Conservation (phyloP, 352 stramenopile species). For the Phytopythium aichiense region DNA sequence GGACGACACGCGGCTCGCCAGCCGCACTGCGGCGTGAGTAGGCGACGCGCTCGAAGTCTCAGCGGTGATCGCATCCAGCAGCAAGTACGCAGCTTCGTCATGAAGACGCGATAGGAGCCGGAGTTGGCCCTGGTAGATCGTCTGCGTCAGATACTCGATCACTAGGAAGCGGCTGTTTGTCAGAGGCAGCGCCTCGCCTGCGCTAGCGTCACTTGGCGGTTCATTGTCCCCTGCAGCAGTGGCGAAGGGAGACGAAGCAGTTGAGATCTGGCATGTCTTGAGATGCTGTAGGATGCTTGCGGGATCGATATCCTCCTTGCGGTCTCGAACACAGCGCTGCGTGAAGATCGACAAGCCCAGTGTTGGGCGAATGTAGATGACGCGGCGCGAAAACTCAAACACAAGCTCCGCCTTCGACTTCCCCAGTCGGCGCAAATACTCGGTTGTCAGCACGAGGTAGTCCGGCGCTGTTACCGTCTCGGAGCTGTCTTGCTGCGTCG, state of each 20-base stretch:
- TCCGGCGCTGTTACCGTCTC: conserved; percentile 24
- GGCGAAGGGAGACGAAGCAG: conserved; percentile 9
- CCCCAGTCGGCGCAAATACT: conserved; percentile 62
- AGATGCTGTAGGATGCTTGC: conserved; percentile 58
- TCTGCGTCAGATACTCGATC: conserved; percentile 77
- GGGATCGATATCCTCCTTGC: conserved; percentile 62
- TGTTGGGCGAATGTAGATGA: conserved; percentile 47
- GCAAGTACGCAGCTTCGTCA: conserved; percentile 75
- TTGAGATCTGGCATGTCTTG: conserved; percentile 50
- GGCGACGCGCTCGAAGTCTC: conserved; percentile 23
- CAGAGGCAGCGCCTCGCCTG: conserved; percentile 33
- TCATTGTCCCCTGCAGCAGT: not conserved
- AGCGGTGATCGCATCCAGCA: conserved; percentile 65
- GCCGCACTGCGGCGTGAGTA: conserved; percentile 6
- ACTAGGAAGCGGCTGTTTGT: conserved; percentile 59
- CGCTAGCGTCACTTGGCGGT: not conserved
- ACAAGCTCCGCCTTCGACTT: conserved; percentile 66
- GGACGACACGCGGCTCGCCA: conserved; percentile 53
- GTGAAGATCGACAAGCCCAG: conserved; percentile 80
- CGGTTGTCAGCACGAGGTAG: conserved; percentile 56
- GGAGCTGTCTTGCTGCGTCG: not conserved
- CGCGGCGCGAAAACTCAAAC: conserved; percentile 76
- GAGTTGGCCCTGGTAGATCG: conserved; percentile 42
- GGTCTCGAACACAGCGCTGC: conserved; percentile 39
- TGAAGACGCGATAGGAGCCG: conserved; percentile 47